Percentiles rank a stretch among this genome's conserved stretches.
Evolutionary conservation across 2,329 filamentous ascomycete genomes (phyloP).

Genomic region (Aaosphaeria arxii): DNA sequence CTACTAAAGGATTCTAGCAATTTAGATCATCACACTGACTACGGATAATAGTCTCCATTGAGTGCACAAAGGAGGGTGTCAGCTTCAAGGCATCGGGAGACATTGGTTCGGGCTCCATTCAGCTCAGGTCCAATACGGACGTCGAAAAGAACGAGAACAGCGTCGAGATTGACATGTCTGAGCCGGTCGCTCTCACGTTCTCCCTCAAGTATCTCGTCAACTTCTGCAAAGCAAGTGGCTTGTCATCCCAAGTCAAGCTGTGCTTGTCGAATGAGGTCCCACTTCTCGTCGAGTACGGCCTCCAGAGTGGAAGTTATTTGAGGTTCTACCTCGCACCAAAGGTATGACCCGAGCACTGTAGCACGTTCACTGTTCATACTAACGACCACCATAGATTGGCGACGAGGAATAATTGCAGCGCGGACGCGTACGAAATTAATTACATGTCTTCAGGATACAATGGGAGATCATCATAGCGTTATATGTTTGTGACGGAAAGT

Average conservation of each 20-base stretch:
- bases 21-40: constrained; percentile 13
- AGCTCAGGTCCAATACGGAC: constrained; percentile 81
- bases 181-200: constrained; percentile 93
- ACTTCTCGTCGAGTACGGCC: constrained; percentile 85
- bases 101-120: constrained; percentile 93
- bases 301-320: constrained; percentile 84
- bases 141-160: constrained; percentile 85
- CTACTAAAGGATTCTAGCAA: neutral
- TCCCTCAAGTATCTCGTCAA: constrained; percentile 99
- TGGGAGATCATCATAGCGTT: neutral
- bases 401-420: constrained; percentile 55
- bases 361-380: neutral
- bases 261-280: constrained; percentile 96
- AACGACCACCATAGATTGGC: constrained; percentile 57
- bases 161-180: constrained; percentile 84
- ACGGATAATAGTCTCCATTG: constrained; percentile 73
- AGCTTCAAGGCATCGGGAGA: constrained; percentile 93
- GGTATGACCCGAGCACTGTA: constrained; percentile 54
- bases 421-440: constrained; percentile 15
- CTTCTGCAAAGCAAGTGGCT: constrained; percentile 95
- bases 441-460: constrained; percentile 24
- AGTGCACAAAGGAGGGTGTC: constrained; percentile 94
- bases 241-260: constrained; percentile 81
- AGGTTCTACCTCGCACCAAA: constrained; percentile 98
- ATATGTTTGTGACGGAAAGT: neutral